Evolutionary conservation across 768 basidiomycete genomes (phyloP), one percentile per base, ranked within the genome.

Genomic region (Candolleomyces aberdarensis): DNA sequence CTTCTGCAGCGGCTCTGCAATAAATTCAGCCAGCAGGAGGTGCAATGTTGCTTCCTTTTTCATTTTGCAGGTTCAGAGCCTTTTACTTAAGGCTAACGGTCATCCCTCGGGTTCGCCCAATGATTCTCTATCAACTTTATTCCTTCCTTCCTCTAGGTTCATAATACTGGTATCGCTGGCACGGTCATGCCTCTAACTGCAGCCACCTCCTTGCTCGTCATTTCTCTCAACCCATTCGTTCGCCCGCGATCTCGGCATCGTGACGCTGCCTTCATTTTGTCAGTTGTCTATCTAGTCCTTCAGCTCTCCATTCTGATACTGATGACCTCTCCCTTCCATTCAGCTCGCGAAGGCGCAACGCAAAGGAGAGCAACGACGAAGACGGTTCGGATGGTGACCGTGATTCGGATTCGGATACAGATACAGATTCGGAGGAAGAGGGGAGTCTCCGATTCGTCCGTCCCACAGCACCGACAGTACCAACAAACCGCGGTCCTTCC

Each of bases 401-500:
- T n/a, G 63, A 61, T 46, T 64, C 57, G 17, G 57, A 61, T 55
- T 54, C 57, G 9, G 60, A 64, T 54, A 26, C 50, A 26, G 57
- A 58, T 48, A 60, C 63, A 36, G 44, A 58, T 17, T 59, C 54
- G 31, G 41, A 53, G 29, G 59, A 59, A 59, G 44, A 44, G n/a
- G 48, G 43, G 7, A 57, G 57, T 7, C 40, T 55, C 36, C 57
- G 63, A 57, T 41, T 39, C 20, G 53, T 56, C 13, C 29, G 40
- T 5, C 50, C 60, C 5, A 58, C 55, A 19, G 50, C 52, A 26
- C 26, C 26, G 3, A 26, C 26, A 26, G 26, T 26, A 26, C 3
- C 26, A 26, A 26, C 26, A 26, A 26, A 26, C 22, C 41, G 29
- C 11, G 48, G 55, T 48, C 29, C 3, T 29, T 11, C 51, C 29